Conservation (phyloP, 2,329 filamentous ascomycete genomes). For the Arthroderma sp. region DNA sequence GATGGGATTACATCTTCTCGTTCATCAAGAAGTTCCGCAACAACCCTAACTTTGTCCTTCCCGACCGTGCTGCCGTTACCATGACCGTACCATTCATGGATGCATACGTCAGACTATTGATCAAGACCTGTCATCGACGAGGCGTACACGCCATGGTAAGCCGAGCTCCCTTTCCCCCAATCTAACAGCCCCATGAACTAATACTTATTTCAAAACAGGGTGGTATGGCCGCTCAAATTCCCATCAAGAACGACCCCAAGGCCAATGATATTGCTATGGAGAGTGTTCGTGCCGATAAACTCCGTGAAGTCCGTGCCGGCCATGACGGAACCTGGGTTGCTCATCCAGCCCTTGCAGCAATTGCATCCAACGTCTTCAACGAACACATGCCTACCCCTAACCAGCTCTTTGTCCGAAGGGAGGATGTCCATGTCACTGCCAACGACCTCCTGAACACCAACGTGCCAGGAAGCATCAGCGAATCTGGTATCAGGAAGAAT, state of each 20-base stretch:
- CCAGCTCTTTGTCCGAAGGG: constrained; percentile 80
- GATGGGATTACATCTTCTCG: constrained; percentile 99
- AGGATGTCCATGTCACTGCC: constrained; percentile 73
- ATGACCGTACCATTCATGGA: constrained; percentile 99
- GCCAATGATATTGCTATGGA: constrained; percentile 95
- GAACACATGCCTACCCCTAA: constrained; percentile 97
- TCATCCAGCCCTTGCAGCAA: constrained; percentile 78
- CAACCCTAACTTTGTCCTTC: constrained; percentile 83
- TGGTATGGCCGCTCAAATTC: constrained; percentile 97
- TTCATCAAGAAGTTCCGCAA: constrained; percentile 99
- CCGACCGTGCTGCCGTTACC: constrained; percentile 79
- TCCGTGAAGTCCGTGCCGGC: constrained; percentile 86
- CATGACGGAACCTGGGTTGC: constrained; percentile 98
- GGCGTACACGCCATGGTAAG: constrained; percentile 89
- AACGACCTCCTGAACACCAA: constrained; percentile 98
- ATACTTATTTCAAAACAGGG: constrained; percentile 33
- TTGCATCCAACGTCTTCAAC: constrained; percentile 91
- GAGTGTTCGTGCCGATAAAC: constrained; percentile 83
- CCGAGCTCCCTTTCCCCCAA: neutral
- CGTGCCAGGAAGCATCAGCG: constrained; percentile 79
- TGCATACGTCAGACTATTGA: constrained; percentile 88
- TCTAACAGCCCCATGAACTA: neutral
- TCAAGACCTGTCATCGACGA: constrained; percentile 94
- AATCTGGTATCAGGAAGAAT: constrained; percentile 94
- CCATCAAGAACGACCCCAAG: constrained; percentile 84